Evolutionary conservation across 2,329 filamentous ascomycete species (phyloP).

Genomic region (Echinosphaeria canescens): DNA sequence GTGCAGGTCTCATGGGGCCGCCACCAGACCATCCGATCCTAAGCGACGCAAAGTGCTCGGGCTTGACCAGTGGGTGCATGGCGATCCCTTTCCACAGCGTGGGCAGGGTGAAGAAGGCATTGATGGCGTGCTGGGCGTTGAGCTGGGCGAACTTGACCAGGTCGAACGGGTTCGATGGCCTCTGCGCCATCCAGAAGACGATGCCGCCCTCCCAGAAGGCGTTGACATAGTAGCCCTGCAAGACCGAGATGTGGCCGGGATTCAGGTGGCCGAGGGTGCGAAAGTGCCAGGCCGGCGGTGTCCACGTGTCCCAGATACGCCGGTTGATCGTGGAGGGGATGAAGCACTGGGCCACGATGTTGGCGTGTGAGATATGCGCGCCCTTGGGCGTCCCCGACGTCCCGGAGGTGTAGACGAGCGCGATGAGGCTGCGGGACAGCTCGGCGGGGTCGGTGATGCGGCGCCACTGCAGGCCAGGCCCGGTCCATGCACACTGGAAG

Average conservation of each 20-base stretch:
- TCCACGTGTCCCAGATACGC: no score
- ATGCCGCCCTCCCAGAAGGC: constrained; percentile 18
- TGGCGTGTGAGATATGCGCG: constrained; percentile 20
- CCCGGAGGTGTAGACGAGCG: constrained; percentile 23
- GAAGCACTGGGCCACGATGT: constrained; percentile 15
- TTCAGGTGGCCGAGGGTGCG: constrained; percentile 19
- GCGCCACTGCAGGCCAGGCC: constrained; percentile 22
- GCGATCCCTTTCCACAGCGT: constrained; percentile 37
- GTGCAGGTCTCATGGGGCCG: constrained; percentile 29
- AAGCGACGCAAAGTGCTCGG: no score
- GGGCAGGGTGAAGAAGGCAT: constrained; percentile 34
- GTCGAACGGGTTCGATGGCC: no score
- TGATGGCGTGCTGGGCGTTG: constrained; percentile 24
- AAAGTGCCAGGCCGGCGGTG: constrained; percentile 9
- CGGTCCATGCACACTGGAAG: constrained; percentile 10
- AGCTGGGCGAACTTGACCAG: constrained; percentile 30
- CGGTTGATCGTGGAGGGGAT: constrained; percentile 9
- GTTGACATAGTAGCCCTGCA: constrained; percentile 19
- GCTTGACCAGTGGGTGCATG: constrained; percentile 28
- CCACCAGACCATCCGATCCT: constrained; percentile 27
- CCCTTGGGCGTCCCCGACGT: constrained; percentile 26
- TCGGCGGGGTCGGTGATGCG: constrained; percentile 23
- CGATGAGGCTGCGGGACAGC: constrained; percentile 18
- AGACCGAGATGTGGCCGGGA: constrained; percentile 21
- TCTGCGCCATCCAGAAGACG: constrained; percentile 39